phyloP scores from a whole-genome alignment of 345 rosid genomes.

The Citrus australasica region DNA sequence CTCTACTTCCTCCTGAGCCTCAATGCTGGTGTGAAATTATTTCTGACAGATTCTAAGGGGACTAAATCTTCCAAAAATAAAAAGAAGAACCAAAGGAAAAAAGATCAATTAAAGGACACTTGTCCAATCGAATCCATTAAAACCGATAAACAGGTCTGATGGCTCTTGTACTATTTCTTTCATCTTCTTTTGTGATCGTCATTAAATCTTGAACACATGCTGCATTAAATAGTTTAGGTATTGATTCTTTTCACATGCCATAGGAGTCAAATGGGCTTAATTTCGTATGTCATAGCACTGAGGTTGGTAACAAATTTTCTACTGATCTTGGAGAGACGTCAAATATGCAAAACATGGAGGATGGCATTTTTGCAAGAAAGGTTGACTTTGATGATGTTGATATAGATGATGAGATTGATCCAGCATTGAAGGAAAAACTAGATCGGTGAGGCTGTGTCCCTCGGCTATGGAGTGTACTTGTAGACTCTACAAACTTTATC shows the following conservation, averaged over 20 bases:
- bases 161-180: constrained; percentile 5
- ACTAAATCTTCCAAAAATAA: constrained; percentile 51
- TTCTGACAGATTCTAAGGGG: constrained; percentile 66
- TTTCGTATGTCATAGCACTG: constrained; percentile 30
- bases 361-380: constrained; percentile 38
- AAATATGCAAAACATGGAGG: constrained; percentile 34
- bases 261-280: constrained; percentile 44
- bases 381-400: constrained; percentile 58
- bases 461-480: background rate
- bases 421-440: constrained; percentile 71
- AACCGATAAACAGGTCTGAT: constrained; percentile 43
- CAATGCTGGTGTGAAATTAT: constrained; percentile 26
- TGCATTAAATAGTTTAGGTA: constrained; percentile 9
- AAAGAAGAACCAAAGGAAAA: constrained; percentile 69
- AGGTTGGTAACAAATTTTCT: constrained; percentile 29
- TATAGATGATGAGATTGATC: constrained; percentile 80
- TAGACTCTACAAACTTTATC: background rate
- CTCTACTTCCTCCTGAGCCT: constrained; percentile 39
- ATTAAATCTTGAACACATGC: background rate
- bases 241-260: constrained; percentile 15
- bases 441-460: constrained; percentile 53
- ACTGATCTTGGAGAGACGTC: constrained; percentile 38
- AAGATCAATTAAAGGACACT: constrained; percentile 45
- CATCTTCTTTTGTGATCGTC: background rate
- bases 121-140: constrained; percentile 30